Evolutionary conservation across 1,139 yeast genomes (phyloP).

Genomic region (Taiozyma sp.): DNA sequence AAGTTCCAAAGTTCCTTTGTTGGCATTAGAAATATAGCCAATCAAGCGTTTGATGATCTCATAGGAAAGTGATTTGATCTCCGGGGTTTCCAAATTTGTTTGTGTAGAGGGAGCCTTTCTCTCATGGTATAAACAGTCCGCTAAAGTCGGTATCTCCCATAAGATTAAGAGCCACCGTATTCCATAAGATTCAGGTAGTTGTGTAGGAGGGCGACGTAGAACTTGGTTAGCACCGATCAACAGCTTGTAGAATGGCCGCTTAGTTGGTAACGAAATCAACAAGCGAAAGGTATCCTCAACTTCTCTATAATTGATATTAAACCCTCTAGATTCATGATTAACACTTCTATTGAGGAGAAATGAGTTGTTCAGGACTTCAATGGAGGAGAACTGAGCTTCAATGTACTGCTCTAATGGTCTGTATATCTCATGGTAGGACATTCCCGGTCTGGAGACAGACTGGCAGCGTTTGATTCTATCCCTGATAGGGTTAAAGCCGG

Average conservation of each 20-base stretch:
- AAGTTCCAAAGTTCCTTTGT: slow-evolving; percentile 37
- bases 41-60: slow-evolving; percentile 63
- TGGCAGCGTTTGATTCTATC: slow-evolving; percentile 9
- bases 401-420: slow-evolving; percentile 47
- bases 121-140: slow-evolving; percentile 38
- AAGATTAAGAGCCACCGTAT: slow-evolving; percentile 54
- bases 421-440: slow-evolving; percentile 36
- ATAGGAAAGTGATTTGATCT: slow-evolving; percentile 51
- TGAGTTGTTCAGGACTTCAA: slow-evolving; percentile 42
- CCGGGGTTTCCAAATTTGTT: slow-evolving; percentile 36
- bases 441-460: slow-evolving; percentile 2
- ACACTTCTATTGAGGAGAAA: slow-evolving; percentile 30
- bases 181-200: slow-evolving; percentile 31
- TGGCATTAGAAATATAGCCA: slow-evolving; percentile 58
- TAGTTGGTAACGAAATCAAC: slow-evolving; percentile 49
- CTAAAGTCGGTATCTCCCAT: slow-evolving; percentile 58
- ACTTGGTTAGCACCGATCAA: slow-evolving; percentile 44
- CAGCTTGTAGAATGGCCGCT: slow-evolving; percentile 51
- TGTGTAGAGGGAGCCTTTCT: slow-evolving; percentile 3
- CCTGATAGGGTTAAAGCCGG: neutral
- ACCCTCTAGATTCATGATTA: slow-evolving; percentile 9
- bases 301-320: slow-evolving; percentile 40
- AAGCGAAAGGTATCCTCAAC: slow-evolving; percentile 38
- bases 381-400: slow-evolving; percentile 37
- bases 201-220: slow-evolving; percentile 39